A percentile compares a stretch with the other conserved stretches of the same genome.
These are phyloP conservation scores for Lizonia empirigonia DNA, from an alignment of 2,329 filamentous ascomycete species.

Conservation along the genomic window DNA sequence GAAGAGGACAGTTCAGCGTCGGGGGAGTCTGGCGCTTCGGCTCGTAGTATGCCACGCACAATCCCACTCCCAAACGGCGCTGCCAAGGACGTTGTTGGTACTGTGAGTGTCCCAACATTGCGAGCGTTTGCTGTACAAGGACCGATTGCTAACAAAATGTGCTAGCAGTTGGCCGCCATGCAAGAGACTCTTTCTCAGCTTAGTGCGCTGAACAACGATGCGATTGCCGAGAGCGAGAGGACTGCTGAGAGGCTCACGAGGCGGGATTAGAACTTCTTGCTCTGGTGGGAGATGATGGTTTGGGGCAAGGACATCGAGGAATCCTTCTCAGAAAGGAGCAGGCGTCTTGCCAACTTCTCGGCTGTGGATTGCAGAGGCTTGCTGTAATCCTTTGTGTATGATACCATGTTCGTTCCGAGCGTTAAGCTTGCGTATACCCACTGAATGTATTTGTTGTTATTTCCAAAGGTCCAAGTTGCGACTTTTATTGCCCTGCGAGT, in stretches of 20 bases:
- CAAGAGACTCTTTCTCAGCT: conserved; percentile 45
- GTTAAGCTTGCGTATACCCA: conserved; percentile 14
- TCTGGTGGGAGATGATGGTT: conserved; percentile 18
- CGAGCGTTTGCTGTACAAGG: too few relatives aligned
- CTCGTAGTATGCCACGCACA: conserved; percentile 6
- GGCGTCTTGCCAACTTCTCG: background rate
- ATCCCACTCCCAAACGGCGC: conserved; percentile 14
- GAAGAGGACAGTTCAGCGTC: conserved; percentile 10
- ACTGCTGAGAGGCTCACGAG: conserved; percentile 40
- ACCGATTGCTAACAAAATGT: conserved; percentile 31
- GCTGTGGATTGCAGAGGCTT: background rate
- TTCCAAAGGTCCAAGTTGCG: background rate
- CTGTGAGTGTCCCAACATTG: conserved; percentile 43
- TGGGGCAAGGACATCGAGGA: conserved; percentile 2
- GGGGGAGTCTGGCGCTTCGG: background rate
- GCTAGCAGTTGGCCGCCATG: conserved; percentile 49
- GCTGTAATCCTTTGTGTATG: conserved; percentile 1
- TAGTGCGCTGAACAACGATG: conserved; percentile 43
- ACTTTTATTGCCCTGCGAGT: too few relatives aligned
- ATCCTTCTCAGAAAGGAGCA: background rate
- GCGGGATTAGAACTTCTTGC: conserved; percentile 31
- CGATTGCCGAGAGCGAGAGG: conserved; percentile 41
- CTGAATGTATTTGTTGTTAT: conserved; percentile 11
- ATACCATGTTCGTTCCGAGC: conserved; percentile 1
- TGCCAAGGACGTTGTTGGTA: conserved; percentile 39